Evolutionary conservation across 2,329 filamentous ascomycete species (phyloP).

Genomic region (Canariomyces notabilis): DNA sequence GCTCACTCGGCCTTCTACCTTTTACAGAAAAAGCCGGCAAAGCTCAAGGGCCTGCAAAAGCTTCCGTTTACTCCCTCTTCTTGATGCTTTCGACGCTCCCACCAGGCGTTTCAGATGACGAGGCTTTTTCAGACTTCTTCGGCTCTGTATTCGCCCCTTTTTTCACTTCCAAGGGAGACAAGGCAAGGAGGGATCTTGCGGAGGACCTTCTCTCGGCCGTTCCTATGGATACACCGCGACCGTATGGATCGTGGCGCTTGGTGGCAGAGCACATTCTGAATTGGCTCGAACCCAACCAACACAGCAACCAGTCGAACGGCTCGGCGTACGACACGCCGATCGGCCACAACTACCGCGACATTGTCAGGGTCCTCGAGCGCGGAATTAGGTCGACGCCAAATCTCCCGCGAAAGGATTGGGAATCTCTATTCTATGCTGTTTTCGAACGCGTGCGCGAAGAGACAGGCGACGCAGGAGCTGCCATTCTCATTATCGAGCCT

Average conservation of each 20-base stretch:
- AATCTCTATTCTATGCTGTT: constrained; percentile 52
- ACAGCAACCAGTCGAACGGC: constrained; percentile 35
- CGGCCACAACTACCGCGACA: constrained; percentile 65
- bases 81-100: constrained; percentile 52
- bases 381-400: constrained; percentile 49
- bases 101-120: constrained; percentile 43
- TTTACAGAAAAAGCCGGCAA: constrained; percentile 59
- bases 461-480: constrained; percentile 62
- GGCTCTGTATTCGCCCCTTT: constrained; percentile 54
- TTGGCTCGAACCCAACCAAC: constrained; percentile 38
- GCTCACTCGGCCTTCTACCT: constrained; percentile 51
- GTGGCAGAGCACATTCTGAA: constrained; percentile 43
- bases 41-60: constrained; percentile 45
- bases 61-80: constrained; percentile 63
- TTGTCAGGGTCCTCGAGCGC: constrained; percentile 61
- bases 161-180: constrained; percentile 44
- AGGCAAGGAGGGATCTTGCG: constrained; percentile 41
- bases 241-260: constrained; percentile 49
- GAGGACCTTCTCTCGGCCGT: constrained; percentile 48
- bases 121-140: constrained; percentile 43
- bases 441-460: constrained; percentile 54
- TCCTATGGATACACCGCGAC: constrained; percentile 40
- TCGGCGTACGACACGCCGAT: constrained; percentile 43
- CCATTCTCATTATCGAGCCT: constrained; percentile 65
- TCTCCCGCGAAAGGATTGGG: constrained; percentile 45